These are phyloP conservation scores for Catharanthus roseus DNA, from an alignment of 257 asterid genomes.

Conservation along the genomic window DNA sequence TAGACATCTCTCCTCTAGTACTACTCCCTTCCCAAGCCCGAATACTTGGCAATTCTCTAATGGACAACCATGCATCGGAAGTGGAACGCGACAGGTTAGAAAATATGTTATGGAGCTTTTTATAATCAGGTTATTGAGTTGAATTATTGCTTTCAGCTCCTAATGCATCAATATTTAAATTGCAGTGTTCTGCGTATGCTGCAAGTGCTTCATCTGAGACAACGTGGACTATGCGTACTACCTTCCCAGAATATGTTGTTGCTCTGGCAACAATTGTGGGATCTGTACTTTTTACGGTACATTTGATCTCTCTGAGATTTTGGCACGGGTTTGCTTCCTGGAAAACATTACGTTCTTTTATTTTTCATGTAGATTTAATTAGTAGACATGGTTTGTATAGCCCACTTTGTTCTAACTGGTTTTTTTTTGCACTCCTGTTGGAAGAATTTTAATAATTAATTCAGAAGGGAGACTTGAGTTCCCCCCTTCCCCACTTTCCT, in stretches of 20 bases:
- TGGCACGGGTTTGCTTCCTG: background rate
- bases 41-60: slow-evolving; percentile 47
- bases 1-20: slow-evolving; percentile 80
- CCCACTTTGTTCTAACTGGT: background rate
- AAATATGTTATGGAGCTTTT: background rate
- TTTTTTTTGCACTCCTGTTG: background rate
- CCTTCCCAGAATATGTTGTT: slow-evolving; percentile 97
- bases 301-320: slow-evolving; percentile 8
- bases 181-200: slow-evolving; percentile 80
- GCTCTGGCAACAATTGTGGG: slow-evolving; percentile 95
- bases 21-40: slow-evolving; percentile 65
- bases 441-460: background rate
- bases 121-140: background rate
- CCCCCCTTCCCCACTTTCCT: background rate
- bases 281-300: slow-evolving; percentile 90
- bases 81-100: slow-evolving; percentile 63
- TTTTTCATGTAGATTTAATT: background rate
- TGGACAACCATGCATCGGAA: slow-evolving; percentile 70
- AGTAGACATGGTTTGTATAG: background rate
- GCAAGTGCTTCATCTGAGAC: slow-evolving; percentile 80
- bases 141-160: slow-evolving; percentile 1
- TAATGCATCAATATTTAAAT: slow-evolving; percentile 10
- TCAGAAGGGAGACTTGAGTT: background rate
- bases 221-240: slow-evolving; percentile 88
- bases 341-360: too few species aligned